A percentile compares a stretch with the other conserved stretches of the same genome.
These are phyloP conservation scores for Hanseniaspora taiwanica DNA, from an alignment of 805 yeast genomes.

Conservation along the genomic window DNA sequence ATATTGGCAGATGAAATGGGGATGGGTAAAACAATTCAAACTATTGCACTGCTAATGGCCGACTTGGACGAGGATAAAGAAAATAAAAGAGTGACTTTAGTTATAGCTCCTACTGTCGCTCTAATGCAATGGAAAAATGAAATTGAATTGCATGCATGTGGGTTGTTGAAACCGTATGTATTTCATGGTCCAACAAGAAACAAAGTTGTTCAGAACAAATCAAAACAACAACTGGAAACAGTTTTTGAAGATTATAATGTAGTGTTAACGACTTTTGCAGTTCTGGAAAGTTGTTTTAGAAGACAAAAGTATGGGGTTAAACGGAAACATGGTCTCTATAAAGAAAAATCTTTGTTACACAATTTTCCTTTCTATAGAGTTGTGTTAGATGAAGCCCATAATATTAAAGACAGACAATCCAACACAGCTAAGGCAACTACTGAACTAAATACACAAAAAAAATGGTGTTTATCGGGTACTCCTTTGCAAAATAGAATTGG, in stretches of 20 bases:
- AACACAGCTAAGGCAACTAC: conserved; percentile 92
- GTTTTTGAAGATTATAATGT: conserved; percentile 45
- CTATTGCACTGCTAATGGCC: conserved; percentile 71
- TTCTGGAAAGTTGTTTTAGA: conserved; percentile 73
- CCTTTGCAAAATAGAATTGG: conserved; percentile 95
- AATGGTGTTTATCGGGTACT: conserved; percentile 93
- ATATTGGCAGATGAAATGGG: conserved; percentile 99
- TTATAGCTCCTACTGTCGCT: conserved; percentile 97
- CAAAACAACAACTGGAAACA: conserved; percentile 37
- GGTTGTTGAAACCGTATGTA: conserved; percentile 49
- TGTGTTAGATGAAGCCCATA: conserved; percentile 92
- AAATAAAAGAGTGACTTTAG: conserved; percentile 52
- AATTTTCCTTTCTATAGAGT: conserved; percentile 68
- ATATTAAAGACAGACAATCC: conserved; percentile 86
- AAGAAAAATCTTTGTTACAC: conserved; percentile 69
- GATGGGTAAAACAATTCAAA: conserved; percentile 97
- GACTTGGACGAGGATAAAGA: conserved; percentile 34
- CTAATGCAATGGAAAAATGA: conserved; percentile 96
- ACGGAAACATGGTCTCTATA: conserved; percentile 54
- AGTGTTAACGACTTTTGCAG: conserved; percentile 83
- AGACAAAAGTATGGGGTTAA: conserved; percentile 76
- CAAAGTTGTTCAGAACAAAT: conserved; percentile 39
- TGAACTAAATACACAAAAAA: conserved; percentile 49
- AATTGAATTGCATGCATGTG: conserved; percentile 72
- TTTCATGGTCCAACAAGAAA: conserved; percentile 59